phyloP scores from a whole-genome alignment of 2,329 filamentous ascomycete species.

The Sporothrix humicola region DNA sequence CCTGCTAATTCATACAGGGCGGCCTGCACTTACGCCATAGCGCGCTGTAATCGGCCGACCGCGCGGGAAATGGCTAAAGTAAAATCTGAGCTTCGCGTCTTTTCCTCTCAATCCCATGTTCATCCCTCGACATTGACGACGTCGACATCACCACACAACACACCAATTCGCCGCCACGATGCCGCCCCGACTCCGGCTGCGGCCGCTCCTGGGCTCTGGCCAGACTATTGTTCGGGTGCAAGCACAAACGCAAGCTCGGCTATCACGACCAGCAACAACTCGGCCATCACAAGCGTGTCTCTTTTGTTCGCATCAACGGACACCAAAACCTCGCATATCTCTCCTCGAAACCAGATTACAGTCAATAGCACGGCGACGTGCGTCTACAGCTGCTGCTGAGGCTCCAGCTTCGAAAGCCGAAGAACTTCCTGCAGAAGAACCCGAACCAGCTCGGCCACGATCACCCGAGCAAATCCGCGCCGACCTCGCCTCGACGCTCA shows the following conservation, averaged over 20 bases:
- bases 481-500: constrained; percentile 65
- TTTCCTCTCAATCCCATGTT: background rate
- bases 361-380: constrained; percentile 36
- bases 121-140: background rate
- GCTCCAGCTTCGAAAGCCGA: constrained; percentile 44
- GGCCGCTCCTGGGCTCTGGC: constrained; percentile 28
- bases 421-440: background rate
- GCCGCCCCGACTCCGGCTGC: constrained; percentile 43
- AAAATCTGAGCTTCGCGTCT: background rate
- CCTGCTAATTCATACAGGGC: background rate
- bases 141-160: constrained; percentile 8
- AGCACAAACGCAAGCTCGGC: background rate
- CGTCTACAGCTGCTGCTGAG: constrained; percentile 40
- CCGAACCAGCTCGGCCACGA: background rate
- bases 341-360: background rate
- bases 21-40: constrained; percentile 1
- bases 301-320: constrained; percentile 42
- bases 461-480: constrained; percentile 24
- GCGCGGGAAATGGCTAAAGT: constrained; percentile 3
- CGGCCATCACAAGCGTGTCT: constrained; percentile 41
- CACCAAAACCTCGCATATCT: background rate
- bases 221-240: background rate
- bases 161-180: constrained; percentile 37
- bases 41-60: constrained; percentile 3
- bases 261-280: constrained; percentile 36